phyloP scores from a whole-genome alignment of 164 flowering plant genomes.

The Umbilicus rupestris region DNA sequence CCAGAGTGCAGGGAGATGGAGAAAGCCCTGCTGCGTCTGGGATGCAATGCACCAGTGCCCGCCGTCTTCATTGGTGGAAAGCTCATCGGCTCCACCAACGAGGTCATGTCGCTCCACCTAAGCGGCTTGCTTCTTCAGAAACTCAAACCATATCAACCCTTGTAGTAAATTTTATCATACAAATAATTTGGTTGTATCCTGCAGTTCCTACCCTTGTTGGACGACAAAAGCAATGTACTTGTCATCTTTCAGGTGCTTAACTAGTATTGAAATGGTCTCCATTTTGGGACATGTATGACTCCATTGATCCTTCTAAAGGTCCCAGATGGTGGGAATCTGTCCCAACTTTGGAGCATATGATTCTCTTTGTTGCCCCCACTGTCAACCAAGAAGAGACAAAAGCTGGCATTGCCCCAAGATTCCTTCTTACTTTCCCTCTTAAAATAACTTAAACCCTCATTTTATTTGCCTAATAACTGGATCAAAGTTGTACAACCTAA shows the following conservation, averaged over 20 bases:
- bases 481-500: no score
- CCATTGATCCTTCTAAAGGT: background rate
- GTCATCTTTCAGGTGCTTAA: background rate
- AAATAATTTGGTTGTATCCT: no score
- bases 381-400: background rate
- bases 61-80: conserved; percentile 59
- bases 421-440: background rate
- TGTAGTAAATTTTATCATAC: background rate
- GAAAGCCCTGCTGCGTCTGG: conserved; percentile 52
- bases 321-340: conserved; percentile 3
- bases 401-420: background rate
- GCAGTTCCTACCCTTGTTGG: background rate
- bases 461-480: no score
- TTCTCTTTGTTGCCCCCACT: conserved; percentile 3
- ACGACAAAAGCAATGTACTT: background rate
- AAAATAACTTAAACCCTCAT: no score
- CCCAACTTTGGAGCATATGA: background rate
- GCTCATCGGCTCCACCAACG: conserved; percentile 59
- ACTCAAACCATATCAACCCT: conserved; percentile 34
- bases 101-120: conserved; percentile 71
- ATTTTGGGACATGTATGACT: background rate
- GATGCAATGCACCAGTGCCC: conserved; percentile 53
- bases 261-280: no score
- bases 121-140: conserved; percentile 36
- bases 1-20: conserved; percentile 67